Base-by-base conservation (phyloP, 2,329 filamentous ascomycete species). In the Aspergillus pseudoglaucus region DNA sequence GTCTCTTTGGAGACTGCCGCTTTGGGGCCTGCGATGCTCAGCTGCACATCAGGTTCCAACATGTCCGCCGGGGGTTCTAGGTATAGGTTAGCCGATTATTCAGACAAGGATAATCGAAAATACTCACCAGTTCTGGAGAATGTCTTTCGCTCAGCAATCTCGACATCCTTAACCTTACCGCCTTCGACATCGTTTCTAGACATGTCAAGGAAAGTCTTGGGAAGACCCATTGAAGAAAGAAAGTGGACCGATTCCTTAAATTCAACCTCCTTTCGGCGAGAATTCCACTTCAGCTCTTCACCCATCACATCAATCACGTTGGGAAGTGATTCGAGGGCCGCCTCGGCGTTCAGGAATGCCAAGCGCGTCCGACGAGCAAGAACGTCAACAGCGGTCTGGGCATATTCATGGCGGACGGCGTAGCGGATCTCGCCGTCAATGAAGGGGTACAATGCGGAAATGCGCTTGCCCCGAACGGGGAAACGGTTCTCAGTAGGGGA, bases 381-480 rank as follows among this genome's bases (percentile, higher is more conserved):
- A 10, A 96, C 86, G 64, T 96, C 90, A 14, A 90, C 85, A 1
- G 89, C 88, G 3, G 88, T 94, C 68, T 95, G 88, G 3, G 91
- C 91, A 62, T 94, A 94, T 72, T 96, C 91, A 68, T 95, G 85
- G 44, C 84, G 78, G 37, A 95, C 83, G 20, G 89, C 89, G 65
- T 95, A 95, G 47, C 89, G 82, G 37, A 96, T 79, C 72, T 97
- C 91, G 43, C 90, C 90, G 61, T 96, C 90, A 22, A 96, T 82
- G 67, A 93, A 95, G 12, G 90, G 89, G 68, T 95, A 95, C 23
- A 95, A 75, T 14, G 79, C 70, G 3, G 86, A 85, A 53, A 96
- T 85, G 53, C 88, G 84, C 68, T 87, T 81, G 47, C 90, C 90
- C 45, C 88, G 80, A 27, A 90, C 84, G 3, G 90, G 90, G 76